These are phyloP conservation scores for Zygoascus sp. DNA, from an alignment of 1,139 yeast species.

Conservation along the genomic window DNA sequence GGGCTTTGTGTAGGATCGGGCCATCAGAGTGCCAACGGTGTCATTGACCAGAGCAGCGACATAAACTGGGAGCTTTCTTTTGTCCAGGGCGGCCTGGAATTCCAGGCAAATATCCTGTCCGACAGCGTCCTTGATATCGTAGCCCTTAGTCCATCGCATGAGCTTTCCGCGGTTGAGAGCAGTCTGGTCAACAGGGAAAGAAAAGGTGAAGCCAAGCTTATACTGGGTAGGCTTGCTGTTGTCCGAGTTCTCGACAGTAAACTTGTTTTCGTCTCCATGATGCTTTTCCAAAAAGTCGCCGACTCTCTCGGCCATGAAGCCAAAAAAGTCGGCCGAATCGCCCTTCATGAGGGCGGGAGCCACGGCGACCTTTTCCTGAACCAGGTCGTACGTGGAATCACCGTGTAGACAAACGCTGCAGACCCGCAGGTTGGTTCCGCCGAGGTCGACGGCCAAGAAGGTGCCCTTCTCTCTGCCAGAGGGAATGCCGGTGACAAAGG, in stretches of 20 bases:
- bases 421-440: constrained; percentile 85
- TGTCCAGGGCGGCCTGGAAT: constrained; percentile 65
- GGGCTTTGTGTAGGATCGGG: constrained; percentile 72
- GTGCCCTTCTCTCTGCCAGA: constrained; percentile 79
- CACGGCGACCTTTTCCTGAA: constrained; percentile 68
- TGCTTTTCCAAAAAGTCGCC: constrained; percentile 57
- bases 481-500: constrained; percentile 76
- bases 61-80: constrained; percentile 55
- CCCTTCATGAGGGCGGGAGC: constrained; percentile 70
- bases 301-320: constrained; percentile 68
- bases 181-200: constrained; percentile 86
- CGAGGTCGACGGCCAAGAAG: constrained; percentile 76
- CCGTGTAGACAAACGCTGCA: constrained; percentile 79
- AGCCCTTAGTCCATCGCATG: constrained; percentile 95
- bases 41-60: constrained; percentile 91
- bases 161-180: constrained; percentile 71
- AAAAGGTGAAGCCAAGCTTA: constrained; percentile 86
- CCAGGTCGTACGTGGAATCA: constrained; percentile 67
- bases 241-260: constrained; percentile 8
- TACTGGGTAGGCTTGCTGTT: constrained; percentile 34
- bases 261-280: constrained; percentile 38
- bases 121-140: constrained; percentile 75
- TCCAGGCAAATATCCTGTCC: constrained; percentile 73
- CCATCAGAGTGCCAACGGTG: constrained; percentile 86
- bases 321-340: constrained; percentile 53